Percentiles rank a stretch among this genome's conserved stretches.
Evolutionary conservation across 164 flowering plant species (phyloP).

Genomic region (Warburgia ugandensis): DNA sequence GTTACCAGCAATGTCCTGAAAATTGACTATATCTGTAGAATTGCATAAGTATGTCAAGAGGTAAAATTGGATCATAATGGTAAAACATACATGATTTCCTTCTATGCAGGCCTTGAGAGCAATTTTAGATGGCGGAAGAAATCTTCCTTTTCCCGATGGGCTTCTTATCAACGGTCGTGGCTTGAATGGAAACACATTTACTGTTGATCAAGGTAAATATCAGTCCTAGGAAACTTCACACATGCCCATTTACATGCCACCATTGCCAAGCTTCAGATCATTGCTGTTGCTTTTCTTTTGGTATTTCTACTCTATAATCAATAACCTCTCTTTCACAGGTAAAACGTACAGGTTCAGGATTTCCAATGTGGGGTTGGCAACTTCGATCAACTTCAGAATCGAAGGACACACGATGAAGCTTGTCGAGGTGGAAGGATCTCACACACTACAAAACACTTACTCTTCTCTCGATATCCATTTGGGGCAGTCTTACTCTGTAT

Average conservation of each 20-base stretch:
- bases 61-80: too few species aligned
- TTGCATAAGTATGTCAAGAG: too few species aligned
- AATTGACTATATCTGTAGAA: too few species aligned
- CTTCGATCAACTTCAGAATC: constrained; percentile 91
- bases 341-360: constrained; percentile 86
- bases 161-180: constrained; percentile 94
- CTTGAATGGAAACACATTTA: constrained; percentile 73
- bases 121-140: constrained; percentile 51
- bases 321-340: constrained; percentile 36
- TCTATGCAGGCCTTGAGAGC: constrained; percentile 42
- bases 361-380: constrained; percentile 81
- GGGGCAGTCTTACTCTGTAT: constrained; percentile 84
- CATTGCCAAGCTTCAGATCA: background rate
- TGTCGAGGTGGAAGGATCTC: constrained; percentile 94
- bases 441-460: constrained; percentile 75
- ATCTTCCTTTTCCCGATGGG: constrained; percentile 85
- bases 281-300: background rate
- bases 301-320: background rate
- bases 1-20: too few species aligned
- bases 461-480: constrained; percentile 80
- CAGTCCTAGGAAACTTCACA: background rate
- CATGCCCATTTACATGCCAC: background rate
- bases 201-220: constrained; percentile 67
- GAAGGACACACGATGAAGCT: constrained; percentile 80
- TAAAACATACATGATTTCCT: too few species aligned